Base-by-base conservation (phyloP, 2,329 filamentous ascomycete genomes). In the Pseudocercospora fuligena region DNA sequence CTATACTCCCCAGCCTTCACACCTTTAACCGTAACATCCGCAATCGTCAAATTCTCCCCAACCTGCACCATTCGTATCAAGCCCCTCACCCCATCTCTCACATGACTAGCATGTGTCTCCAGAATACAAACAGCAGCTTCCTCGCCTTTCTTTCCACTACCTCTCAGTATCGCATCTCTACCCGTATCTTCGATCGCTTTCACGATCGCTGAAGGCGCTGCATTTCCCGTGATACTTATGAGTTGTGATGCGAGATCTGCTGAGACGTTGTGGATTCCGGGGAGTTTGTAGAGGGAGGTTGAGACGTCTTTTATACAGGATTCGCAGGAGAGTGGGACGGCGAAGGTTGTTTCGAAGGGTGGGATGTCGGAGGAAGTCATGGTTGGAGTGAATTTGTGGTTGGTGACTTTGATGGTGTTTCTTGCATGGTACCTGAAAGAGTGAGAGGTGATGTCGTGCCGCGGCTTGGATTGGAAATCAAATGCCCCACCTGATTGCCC, bases 11-110 rank as follows among this genome's bases (percentile, higher is more conserved):
- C 95, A 33, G 92, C 89, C 23, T 88, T 85, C 31, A 98, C 86
- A 51, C 95, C 94, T 69, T 89, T 90, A 69, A 98, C 85, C 14
- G 92, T 96, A 72, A 98, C 82, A 80, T 99, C 95, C 70, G 98
- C 86, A 62, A 98, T 83, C 12, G 94, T 97, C 74, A 92, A 85
- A 49, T 86, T 88, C 3, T 91, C 85, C 60, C 88, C 89, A 60
- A 97, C 93, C 77, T 98, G 92, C 49, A 99, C 94, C 91, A 99
- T 96, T 73, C 95, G 89, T 68, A 92, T 93, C 47, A 99, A 83
- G 29, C 95, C 95, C 72, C 92, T 88, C 61, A 99, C 93, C n/a
- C 57, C 29, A 53, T 29, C 16, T n/a, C 40, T 2, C 64, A 89
- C 86, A 65, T 80, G 79, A 43, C 80, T 82, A 54, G 89, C 86